These are phyloP conservation scores for Neurospora intermedia DNA, from an alignment of 495 filamentous ascomycete species.

Conservation along the genomic window DNA sequence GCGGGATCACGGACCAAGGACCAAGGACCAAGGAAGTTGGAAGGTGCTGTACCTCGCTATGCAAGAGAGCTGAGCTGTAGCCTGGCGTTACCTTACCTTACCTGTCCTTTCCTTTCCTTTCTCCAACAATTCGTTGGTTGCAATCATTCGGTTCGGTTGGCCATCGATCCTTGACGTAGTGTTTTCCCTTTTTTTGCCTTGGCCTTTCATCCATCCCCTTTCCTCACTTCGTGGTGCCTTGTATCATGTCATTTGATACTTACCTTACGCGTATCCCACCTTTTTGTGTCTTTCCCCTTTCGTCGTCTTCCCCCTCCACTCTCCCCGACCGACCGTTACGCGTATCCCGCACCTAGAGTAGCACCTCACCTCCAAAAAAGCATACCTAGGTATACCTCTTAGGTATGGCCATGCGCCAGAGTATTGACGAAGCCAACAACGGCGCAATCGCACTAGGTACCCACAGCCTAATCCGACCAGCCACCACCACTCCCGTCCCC, in stretches of 20 bases:
- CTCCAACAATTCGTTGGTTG: not conserved
- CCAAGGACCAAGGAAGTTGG: not conserved
- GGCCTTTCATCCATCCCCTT: not conserved
- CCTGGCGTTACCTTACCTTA: not conserved
- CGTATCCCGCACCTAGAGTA: not conserved
- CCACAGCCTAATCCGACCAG: constrained; percentile 2
- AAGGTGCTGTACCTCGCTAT: not conserved
- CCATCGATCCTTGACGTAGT: not conserved
- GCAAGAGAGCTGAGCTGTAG: not conserved
- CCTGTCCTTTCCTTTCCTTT: not conserved
- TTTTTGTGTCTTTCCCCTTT: not conserved
- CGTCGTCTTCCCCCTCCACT: constrained; percentile 1
- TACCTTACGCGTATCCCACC: not conserved
- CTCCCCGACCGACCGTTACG: not conserved
- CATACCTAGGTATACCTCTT: no score
- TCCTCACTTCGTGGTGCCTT: not conserved
- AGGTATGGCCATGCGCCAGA: not conserved
- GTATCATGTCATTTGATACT: not conserved
- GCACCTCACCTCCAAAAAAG: not conserved
- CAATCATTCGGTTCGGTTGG: not conserved
- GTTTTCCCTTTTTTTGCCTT: not conserved
- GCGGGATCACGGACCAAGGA: not conserved
- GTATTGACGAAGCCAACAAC: not conserved
- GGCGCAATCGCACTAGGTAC: constrained; percentile 7
- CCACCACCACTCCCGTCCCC: not conserved